These are phyloP conservation scores for Suhomyces sp. DNA, from an alignment of 805 yeast species.

Conservation along the genomic window DNA sequence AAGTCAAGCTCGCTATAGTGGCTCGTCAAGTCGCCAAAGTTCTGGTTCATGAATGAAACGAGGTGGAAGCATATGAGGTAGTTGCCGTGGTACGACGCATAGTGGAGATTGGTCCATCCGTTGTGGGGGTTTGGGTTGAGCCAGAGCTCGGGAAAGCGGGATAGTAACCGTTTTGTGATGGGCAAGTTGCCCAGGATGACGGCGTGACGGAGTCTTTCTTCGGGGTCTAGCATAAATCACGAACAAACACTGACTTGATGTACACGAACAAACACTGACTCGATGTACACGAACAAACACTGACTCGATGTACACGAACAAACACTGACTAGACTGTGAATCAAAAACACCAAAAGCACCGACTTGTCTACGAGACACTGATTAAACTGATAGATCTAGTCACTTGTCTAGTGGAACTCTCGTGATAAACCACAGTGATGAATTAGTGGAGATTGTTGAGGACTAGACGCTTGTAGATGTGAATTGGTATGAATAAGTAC, in stretches of 20 bases:
- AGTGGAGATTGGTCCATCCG: slow-evolving; percentile 84
- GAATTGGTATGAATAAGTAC: too few species aligned
- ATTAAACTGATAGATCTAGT: too few species aligned
- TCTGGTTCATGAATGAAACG: slow-evolving; percentile 41
- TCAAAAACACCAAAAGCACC: too few species aligned
- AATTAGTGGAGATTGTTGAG: too few species aligned
- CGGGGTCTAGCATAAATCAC: slow-evolving; percentile 55
- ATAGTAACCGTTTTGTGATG: slow-evolving; percentile 62
- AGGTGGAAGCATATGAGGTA: slow-evolving; percentile 63
- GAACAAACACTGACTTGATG: background rate
- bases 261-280: too few species aligned
- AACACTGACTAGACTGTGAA: background rate
- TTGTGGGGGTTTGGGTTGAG: slow-evolving; percentile 59
- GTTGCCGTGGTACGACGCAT: slow-evolving; percentile 72
- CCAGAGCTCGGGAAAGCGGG: slow-evolving; percentile 64
- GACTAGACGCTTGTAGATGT: too few species aligned
- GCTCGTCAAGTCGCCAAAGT: slow-evolving; percentile 17
- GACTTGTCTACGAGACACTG: too few species aligned
- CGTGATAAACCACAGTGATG: too few species aligned
- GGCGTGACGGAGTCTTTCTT: slow-evolving; percentile 64
- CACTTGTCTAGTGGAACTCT: too few species aligned
- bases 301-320: too few species aligned
- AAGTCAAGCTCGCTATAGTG: slow-evolving; percentile 25
- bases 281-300: too few species aligned
- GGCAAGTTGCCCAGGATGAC: slow-evolving; percentile 58